phyloP scores from a whole-genome alignment of 2,329 filamentous ascomycete genomes.

The Colletotrichum incanum region DNA sequence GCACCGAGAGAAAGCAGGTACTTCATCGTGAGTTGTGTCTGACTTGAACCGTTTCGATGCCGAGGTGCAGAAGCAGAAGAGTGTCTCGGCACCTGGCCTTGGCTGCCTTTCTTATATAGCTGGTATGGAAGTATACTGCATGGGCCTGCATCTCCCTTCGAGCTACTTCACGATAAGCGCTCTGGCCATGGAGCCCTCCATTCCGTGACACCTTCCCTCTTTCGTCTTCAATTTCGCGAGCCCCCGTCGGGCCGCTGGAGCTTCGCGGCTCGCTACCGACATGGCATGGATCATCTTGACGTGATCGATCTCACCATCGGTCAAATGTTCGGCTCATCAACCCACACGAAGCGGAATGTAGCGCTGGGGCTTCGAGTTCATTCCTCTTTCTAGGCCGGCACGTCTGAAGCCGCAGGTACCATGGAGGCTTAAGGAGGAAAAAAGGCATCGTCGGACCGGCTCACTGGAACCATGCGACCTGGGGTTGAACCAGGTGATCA shows the following conservation, averaged over 20 bases:
- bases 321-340: background rate
- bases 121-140: background rate
- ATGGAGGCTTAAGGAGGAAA: background rate
- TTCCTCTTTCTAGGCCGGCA: slow-evolving; percentile 26
- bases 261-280: slow-evolving; percentile 6
- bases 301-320: background rate
- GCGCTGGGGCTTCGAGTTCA: background rate
- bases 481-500: slow-evolving; percentile 15
- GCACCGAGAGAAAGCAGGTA: slow-evolving; percentile 20
- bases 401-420: slow-evolving; percentile 26
- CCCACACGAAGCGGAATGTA: background rate
- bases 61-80: background rate
- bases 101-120: slow-evolving; percentile 30
- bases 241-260: slow-evolving; percentile 18
- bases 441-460: slow-evolving; percentile 27
- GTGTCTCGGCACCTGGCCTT: slow-evolving; percentile 22
- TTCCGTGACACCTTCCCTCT: slow-evolving; percentile 35
- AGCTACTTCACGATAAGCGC: background rate
- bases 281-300: background rate
- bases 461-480: slow-evolving; percentile 16
- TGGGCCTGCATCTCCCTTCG: background rate
- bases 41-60: background rate
- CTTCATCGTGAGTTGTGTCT: slow-evolving; percentile 27
- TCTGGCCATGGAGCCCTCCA: slow-evolving; percentile 25
- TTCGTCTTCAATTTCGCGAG: background rate